These are phyloP conservation scores for Chondrus crispus DNA, from an alignment of 23 red algal genomes.

Conservation along the genomic window DNA sequence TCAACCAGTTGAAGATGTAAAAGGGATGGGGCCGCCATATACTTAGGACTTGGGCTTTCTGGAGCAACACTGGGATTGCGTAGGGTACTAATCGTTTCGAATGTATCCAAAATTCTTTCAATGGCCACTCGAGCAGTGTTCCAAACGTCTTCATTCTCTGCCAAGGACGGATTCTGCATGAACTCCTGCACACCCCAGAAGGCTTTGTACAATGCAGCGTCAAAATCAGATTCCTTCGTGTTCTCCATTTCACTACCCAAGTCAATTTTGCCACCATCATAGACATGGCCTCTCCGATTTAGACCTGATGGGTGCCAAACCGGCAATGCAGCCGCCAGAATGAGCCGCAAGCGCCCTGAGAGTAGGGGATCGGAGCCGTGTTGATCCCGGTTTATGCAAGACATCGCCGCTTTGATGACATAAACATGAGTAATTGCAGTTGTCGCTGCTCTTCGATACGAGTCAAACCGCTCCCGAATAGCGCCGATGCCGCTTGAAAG, in stretches of 20 bases:
- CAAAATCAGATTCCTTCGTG: background rate
- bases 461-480: too few species aligned
- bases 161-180: slow-evolving; percentile 12
- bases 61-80: background rate
- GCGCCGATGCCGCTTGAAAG: too few species aligned
- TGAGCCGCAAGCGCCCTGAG: slow-evolving; percentile 2
- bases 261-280: background rate
- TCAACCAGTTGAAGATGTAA: slow-evolving; percentile 21
- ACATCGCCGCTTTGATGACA: too few species aligned
- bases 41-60: background rate
- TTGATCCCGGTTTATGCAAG: slow-evolving; percentile 28
- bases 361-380: slow-evolving; percentile 14
- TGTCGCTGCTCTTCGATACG: too few species aligned
- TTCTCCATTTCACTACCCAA: background rate
- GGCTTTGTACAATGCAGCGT: slow-evolving; percentile 30
- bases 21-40: slow-evolving; percentile 7
- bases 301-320: slow-evolving; percentile 55
- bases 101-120: slow-evolving; percentile 10
- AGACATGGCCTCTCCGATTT: slow-evolving; percentile 14
- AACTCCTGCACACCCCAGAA: slow-evolving; percentile 37
- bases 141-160: slow-evolving; percentile 9
- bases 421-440: too few species aligned
- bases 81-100: background rate
- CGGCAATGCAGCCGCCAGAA: slow-evolving; percentile 24
- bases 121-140: background rate